Evolutionary conservation across 169 alveolate species (phyloP), one percentile per base, ranked within the genome.

Genomic region (Eimeria maxima): DNA sequence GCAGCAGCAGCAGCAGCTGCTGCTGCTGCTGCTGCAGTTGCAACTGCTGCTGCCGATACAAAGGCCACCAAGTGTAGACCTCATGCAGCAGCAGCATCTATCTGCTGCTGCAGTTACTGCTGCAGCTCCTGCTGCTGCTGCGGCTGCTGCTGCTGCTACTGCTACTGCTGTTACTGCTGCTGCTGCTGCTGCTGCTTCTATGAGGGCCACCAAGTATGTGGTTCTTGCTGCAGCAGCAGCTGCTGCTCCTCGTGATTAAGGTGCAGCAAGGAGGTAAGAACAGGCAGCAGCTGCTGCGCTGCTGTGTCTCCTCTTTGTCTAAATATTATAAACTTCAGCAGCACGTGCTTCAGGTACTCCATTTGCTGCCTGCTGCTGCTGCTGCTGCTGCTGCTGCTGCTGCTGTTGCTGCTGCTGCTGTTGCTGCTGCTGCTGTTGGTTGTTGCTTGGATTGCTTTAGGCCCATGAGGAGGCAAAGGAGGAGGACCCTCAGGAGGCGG

Each of bases 271-370:
- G n/a, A 20, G 24, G 47, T 14, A 3, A 73, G 4, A 20, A 73
- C 83, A 5, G 83, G 83, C 44, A 73, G 83, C 83, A 73, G 83
- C 83, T 73, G 83, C 50, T 73, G 83, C 83, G 83, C 83, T 73
- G 83, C 83, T 6, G 83, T 3, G 16, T 73, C 83, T 4, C 83
- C 83, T 38, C 38, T 73, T 38, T 73, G 44, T 38, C 8, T n/a
- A 38, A 14, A 73, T 20, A 24, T 18, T 4, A 73, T n/a, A 38
- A 6, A 73, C 83, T 73, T 73, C 45, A 73, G 83, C 55, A 73
- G 83, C 83, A 73, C 83, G 45, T 73, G 83, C 50, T 73, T 73
- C 44, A 73, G 55, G 16, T 73, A 73, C 50, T 73, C 83, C 45
- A 14, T 4, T 7, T 73, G n/a, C 83, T n/a, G 24, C 10, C 16